Conservation (phyloP, 345 rosid genomes). For the Eucalyptus cladocalyx region DNA sequence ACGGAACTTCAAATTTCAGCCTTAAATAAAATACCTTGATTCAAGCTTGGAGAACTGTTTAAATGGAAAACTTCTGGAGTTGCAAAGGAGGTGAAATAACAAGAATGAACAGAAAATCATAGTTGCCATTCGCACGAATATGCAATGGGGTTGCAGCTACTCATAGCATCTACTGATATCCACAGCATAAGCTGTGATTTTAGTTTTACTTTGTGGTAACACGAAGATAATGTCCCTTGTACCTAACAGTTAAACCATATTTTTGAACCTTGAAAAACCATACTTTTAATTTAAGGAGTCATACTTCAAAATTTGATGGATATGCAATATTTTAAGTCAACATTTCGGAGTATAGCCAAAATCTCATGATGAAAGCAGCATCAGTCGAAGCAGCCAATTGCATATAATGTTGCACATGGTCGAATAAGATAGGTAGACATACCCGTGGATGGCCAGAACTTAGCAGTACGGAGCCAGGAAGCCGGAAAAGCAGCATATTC, state of each 20-base stretch:
- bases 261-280: neutral
- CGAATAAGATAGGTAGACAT: neutral
- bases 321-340: neutral
- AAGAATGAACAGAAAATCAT: neutral
- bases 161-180: neutral
- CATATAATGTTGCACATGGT: neutral
- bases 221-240: neutral
- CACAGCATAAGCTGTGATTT: neutral
- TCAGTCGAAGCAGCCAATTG: neutral
- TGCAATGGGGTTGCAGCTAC: neutral
- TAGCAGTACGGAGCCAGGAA: slow-evolving; percentile 80
- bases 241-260: neutral
- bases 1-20: neutral
- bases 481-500: slow-evolving; percentile 98
- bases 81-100: neutral
- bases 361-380: neutral
- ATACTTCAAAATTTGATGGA: neutral
- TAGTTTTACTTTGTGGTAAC: neutral
- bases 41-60: neutral
- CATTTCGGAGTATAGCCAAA: neutral
- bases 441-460: slow-evolving; percentile 98
- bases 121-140: neutral
- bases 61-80: neutral
- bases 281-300: neutral
- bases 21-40: neutral